Evolutionary conservation across 345 rosid species (phyloP).

Genomic region (Psidium guajava): DNA sequence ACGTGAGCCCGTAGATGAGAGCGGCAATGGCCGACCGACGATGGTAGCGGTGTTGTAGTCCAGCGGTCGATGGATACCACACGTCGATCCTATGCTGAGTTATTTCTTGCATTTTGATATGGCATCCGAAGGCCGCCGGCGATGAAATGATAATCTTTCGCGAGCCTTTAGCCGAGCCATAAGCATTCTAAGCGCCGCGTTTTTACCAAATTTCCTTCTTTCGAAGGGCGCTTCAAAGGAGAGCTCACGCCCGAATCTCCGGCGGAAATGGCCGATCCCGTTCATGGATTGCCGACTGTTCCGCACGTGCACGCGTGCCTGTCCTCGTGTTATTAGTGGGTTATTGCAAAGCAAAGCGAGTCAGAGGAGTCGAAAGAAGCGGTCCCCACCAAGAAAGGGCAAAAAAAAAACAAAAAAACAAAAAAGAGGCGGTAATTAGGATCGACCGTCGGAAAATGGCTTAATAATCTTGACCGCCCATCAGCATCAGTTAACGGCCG

Average conservation of each 20-base stretch:
- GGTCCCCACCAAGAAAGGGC: too few species aligned
- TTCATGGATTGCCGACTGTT: too few species aligned
- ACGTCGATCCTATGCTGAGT: fast-evolving
- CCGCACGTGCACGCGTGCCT: too few species aligned
- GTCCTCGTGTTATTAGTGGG: too few species aligned
- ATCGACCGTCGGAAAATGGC: neutral
- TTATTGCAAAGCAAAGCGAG: too few species aligned
- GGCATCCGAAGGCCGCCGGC: fast-evolving
- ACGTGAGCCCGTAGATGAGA: neutral
- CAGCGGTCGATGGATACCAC: neutral
- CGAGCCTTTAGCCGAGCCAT: neutral
- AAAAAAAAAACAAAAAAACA: too few species aligned
- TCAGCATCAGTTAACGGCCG: conserved; percentile 1
- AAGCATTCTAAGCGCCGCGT: neutral
- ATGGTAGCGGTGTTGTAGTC: neutral
- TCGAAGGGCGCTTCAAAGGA: too few species aligned
- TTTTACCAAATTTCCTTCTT: fast-evolving
- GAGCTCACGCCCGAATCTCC: too few species aligned
- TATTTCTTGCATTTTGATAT: neutral
- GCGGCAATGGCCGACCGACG: fast-evolving
- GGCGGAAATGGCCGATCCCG: too few species aligned
- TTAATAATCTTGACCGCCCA: neutral
- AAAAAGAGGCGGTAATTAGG: neutral
- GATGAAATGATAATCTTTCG: neutral
- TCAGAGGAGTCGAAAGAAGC: too few species aligned